Percentiles rank a stretch among this genome's conserved stretches.
phyloP scores from a whole-genome alignment of 257 asterid species.

The Schizonepeta tenuifolia region DNA sequence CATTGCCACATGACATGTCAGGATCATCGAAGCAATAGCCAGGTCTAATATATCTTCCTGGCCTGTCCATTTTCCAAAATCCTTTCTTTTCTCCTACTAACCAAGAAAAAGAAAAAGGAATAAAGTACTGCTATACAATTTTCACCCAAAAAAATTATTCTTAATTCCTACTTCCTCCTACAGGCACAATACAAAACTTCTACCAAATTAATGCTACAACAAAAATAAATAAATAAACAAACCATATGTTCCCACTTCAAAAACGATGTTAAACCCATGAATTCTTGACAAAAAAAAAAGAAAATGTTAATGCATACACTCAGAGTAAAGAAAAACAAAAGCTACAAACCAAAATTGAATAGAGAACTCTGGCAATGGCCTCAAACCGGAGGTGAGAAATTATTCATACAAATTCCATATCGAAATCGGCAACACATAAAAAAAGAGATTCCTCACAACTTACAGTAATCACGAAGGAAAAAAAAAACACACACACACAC shows the following conservation, averaged over 20 bases:
- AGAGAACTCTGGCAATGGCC: neutral
- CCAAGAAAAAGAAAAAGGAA: neutral
- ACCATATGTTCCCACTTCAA: constrained; percentile 15
- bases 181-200: constrained; percentile 9
- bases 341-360: neutral
- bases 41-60: constrained; percentile 41
- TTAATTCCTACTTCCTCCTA: constrained; percentile 16
- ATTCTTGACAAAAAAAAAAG: neutral
- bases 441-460: constrained; percentile 6
- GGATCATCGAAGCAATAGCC: constrained; percentile 37
- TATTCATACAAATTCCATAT: constrained; percentile 16
- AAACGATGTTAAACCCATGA: neutral
- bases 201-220: constrained; percentile 35
- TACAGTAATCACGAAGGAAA: constrained; percentile 11
- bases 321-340: neutral
- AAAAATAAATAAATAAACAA: neutral
- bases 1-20: constrained; percentile 35
- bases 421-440: neutral
- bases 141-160: neutral
- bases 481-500: too few relatives aligned
- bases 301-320: neutral
- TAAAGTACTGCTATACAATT: constrained; percentile 1
- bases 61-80: constrained; percentile 57
- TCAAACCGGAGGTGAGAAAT: neutral
- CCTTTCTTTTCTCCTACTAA: neutral